Base-by-base conservation (phyloP, 305 asterid species). In the Ruellia speciosa region DNA sequence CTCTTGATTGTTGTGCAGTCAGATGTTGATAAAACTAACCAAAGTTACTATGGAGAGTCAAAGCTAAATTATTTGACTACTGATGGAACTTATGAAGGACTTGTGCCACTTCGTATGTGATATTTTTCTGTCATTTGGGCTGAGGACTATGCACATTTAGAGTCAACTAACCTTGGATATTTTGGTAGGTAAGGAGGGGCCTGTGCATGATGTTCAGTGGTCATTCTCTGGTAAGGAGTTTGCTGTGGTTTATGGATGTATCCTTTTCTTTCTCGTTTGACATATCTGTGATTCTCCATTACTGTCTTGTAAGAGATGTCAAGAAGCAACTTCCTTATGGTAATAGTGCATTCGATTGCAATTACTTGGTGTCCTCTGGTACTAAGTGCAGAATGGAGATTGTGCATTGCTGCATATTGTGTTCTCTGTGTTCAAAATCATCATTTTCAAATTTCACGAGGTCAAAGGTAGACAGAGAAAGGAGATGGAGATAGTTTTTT, bases 211-310 rank as follows among this genome's bases (percentile, higher is more conserved):
- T 74, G 95, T 86, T 69, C 97, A 82, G 69, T 88, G 97, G 99
- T 92, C 99, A 14, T 65, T 24, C 68, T 75, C 87, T 14, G 95
- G 99, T 48, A 84, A 78, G 71, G 99, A 92, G 75, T 92, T 88
- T 74, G 97, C 96, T n/a, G 99, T 78, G 69, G 99, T 88, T 68
- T 92, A 86, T 74, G 99, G 99, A 72, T 86, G 99, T 92, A 92
- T 92, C 97, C 96, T 73, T 51, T 62, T 59, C 54, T 64, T 61
- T 40, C 49, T 49, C 56, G 14, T 49, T 9, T 39, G 43, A 51
- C 3, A 14, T 16, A 53, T 59, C 33, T 17, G 9, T 56, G 28
- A 54, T 49, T 64, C 39, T 65, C 19, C 14, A 4, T 24, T 24
- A 24, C 31, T 24, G 31, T 24, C 31, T 24, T 24, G 31, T 24